These are phyloP conservation scores for Daldinia decipiens DNA, from an alignment of 495 filamentous ascomycete species.

Conservation along the genomic window DNA sequence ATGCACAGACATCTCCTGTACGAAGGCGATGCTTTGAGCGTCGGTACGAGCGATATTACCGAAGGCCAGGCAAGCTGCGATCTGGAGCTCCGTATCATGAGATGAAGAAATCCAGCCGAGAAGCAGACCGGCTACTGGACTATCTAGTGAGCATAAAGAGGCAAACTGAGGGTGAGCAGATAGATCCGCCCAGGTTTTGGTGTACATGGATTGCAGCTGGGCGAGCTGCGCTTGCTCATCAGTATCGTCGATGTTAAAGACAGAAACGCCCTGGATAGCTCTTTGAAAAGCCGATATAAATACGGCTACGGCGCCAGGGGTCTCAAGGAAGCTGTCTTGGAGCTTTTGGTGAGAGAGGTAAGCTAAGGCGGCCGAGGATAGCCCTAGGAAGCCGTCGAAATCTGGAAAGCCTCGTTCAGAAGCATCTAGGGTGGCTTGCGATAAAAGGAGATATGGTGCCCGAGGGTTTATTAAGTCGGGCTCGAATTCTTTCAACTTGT, in stretches of 20 bases:
- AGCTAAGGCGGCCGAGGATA: slow-evolving; percentile 51
- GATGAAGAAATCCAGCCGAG: slow-evolving; percentile 57
- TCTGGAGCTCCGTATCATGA: slow-evolving; percentile 62
- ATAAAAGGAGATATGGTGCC: slow-evolving; percentile 51
- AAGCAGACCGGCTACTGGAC: slow-evolving; percentile 60
- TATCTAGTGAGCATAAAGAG: slow-evolving; percentile 45
- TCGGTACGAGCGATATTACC: slow-evolving; percentile 83
- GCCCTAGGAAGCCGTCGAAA: slow-evolving; percentile 50
- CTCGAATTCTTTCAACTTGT: slow-evolving; percentile 49
- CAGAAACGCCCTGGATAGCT: slow-evolving; percentile 44
- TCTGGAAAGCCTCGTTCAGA: slow-evolving; percentile 37
- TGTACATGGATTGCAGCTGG: slow-evolving; percentile 65
- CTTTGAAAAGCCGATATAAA: slow-evolving; percentile 50
- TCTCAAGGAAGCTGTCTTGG: slow-evolving; percentile 56
- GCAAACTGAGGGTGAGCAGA: slow-evolving; percentile 68
- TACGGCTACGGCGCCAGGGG: slow-evolving; percentile 43
- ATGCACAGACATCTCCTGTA: slow-evolving; percentile 64
- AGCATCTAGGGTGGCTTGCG: slow-evolving; percentile 36
- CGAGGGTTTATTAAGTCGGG: slow-evolving; percentile 47
- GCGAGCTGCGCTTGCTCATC: slow-evolving; percentile 65
- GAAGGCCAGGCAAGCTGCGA: slow-evolving; percentile 78
- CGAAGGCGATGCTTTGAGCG: slow-evolving; percentile 66
- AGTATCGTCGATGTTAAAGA: slow-evolving; percentile 42
- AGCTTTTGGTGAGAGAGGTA: slow-evolving; percentile 58
- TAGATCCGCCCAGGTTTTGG: slow-evolving; percentile 69